phyloP scores from a whole-genome alignment of 768 basidiomycete species.

The Suillus lakei region DNA sequence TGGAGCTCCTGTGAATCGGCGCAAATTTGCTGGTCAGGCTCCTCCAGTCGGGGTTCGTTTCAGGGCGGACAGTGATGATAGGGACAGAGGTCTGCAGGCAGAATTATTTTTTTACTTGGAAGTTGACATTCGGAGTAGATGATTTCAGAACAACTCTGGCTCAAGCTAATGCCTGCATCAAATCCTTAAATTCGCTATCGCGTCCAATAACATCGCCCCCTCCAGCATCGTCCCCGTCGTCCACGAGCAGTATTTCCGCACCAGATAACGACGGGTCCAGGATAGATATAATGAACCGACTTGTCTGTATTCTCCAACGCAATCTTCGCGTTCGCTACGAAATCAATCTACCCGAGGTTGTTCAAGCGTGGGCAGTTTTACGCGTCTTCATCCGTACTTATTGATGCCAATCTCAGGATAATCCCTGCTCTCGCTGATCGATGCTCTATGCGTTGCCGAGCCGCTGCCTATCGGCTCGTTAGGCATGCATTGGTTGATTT shows the following conservation, averaged over 20 bases:
- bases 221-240: slow-evolving; percentile 42
- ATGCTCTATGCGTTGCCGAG: slow-evolving; percentile 72
- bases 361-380: slow-evolving; percentile 66
- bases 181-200: slow-evolving; percentile 54
- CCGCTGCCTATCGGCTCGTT: slow-evolving; percentile 83
- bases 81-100: slow-evolving; percentile 36
- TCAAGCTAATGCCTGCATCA: slow-evolving; percentile 63
- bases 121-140: slow-evolving; percentile 41
- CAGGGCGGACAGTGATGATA: slow-evolving; percentile 40
- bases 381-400: slow-evolving; percentile 2
- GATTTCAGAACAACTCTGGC: slow-evolving; percentile 76
- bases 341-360: slow-evolving; percentile 66
- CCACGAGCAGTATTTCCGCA: slow-evolving; percentile 23
- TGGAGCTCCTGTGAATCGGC: slow-evolving; percentile 30
- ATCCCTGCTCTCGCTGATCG: slow-evolving; percentile 78
- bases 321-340: slow-evolving; percentile 81
- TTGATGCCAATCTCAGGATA: slow-evolving; percentile 54
- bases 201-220: slow-evolving; percentile 40
- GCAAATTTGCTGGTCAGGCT: slow-evolving; percentile 39
- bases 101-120: not conserved
- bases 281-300: slow-evolving; percentile 64
- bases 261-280: slow-evolving; percentile 56
- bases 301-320: slow-evolving; percentile 69
- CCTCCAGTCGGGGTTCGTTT: slow-evolving; percentile 32
- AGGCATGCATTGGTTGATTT: slow-evolving; percentile 78